Percentiles rank a stretch among this genome's conserved stretches.
phyloP scores from a whole-genome alignment of 129 eudicot genomes.

The Centella asiatica region DNA sequence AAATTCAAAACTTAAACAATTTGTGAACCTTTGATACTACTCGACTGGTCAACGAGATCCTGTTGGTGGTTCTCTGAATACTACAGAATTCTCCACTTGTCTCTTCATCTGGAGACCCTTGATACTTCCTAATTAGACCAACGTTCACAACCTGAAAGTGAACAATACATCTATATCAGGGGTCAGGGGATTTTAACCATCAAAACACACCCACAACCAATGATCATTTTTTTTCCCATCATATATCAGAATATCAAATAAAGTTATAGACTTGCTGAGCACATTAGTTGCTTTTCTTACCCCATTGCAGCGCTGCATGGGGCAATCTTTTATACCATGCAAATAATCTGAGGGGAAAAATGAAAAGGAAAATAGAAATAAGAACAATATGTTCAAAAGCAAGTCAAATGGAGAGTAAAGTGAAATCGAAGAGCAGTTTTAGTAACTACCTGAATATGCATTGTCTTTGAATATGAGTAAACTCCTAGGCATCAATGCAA shows the following conservation, averaged over 20 bases:
- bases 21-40: conserved; percentile 66
- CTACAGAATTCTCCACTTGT: conserved; percentile 18
- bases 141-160: conserved; percentile 58
- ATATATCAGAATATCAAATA: background rate
- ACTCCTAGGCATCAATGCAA: conserved; percentile 79
- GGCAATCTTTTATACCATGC: conserved; percentile 42
- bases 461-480: conserved; percentile 77
- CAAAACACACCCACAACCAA: background rate
- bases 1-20: conserved; percentile 44
- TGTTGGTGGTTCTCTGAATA: conserved; percentile 44
- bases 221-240: background rate
- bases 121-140: conserved; percentile 11
- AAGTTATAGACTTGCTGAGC: background rate
- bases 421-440: background rate
- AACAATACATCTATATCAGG: background rate
- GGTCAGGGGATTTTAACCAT: background rate
- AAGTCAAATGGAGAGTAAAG: background rate
- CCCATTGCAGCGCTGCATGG: conserved; percentile 44
- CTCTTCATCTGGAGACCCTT: conserved; percentile 10
- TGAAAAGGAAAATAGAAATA: no score
- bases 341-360: conserved; percentile 90
- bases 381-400: background rate
- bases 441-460: conserved; percentile 62
- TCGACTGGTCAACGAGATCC: conserved; percentile 86
- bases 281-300: conserved; percentile 28